Conservation (phyloP, 1,139 yeast species). For the Yamadazyma triangularis region DNA sequence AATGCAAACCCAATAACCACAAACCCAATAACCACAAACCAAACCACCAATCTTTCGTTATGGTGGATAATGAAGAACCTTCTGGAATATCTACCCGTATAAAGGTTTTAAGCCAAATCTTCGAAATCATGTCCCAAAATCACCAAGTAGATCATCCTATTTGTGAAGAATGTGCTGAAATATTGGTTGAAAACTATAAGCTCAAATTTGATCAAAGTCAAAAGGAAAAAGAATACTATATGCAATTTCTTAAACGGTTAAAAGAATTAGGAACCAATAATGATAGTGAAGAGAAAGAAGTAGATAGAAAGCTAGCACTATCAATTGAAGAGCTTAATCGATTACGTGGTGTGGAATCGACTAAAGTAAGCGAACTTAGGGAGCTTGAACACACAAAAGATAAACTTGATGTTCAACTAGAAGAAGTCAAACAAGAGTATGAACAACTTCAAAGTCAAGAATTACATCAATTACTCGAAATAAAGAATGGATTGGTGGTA, state of each 20-base stretch:
- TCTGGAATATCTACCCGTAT: slow-evolving; percentile 33
- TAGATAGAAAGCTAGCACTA: slow-evolving; percentile 34
- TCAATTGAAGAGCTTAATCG: slow-evolving; percentile 39
- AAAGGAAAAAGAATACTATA: slow-evolving; percentile 75
- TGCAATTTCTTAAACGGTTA: slow-evolving; percentile 65
- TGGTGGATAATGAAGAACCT: slow-evolving; percentile 5
- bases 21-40: neutral
- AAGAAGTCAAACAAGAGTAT: slow-evolving; percentile 35
- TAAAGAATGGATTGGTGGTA: slow-evolving; percentile 50
- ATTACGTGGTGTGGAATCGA: slow-evolving; percentile 27
- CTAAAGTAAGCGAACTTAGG: slow-evolving; percentile 39
- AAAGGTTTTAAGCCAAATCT: slow-evolving; percentile 60
- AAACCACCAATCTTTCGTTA: neutral
- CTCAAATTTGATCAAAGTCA: slow-evolving; percentile 69
- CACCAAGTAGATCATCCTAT: slow-evolving; percentile 86
- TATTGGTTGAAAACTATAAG: slow-evolving; percentile 63
- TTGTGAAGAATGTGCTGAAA: slow-evolving; percentile 78
- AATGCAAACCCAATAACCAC: no score
- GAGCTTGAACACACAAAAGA: slow-evolving; percentile 39
- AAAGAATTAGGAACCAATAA: slow-evolving; percentile 41
- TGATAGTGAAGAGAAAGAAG: slow-evolving; percentile 12
- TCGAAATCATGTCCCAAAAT: slow-evolving; percentile 51
- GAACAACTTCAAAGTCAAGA: slow-evolving; percentile 31
- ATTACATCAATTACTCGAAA: slow-evolving; percentile 39
- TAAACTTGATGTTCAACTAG: slow-evolving; percentile 36